Base-by-base conservation (phyloP, 805 yeast species). In the Candida koratica region DNA sequence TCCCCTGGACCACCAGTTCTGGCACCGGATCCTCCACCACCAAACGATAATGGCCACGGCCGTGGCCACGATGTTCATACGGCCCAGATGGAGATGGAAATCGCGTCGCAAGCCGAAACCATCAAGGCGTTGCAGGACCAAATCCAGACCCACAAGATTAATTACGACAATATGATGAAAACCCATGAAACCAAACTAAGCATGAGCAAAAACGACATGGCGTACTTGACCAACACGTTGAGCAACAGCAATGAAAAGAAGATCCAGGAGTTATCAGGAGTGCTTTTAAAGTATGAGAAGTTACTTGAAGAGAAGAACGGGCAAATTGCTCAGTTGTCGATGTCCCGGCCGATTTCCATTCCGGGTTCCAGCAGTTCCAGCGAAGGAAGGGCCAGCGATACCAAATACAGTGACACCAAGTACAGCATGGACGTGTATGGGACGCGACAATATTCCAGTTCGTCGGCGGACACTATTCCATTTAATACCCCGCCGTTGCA, bases 261-360 rank as follows among this genome's bases (percentile, higher is more conserved):
- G 33, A 53, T 66, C 17, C 61, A 58, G 37, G 69, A 66, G 28
- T 46, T 66, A 14, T 43, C 49, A 10, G 43, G 52, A 12, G 47
- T 55, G 5, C 43, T 64, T 2, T 38, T 53, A 9, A 58, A 51
- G 45, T 65, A 55, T 41, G 73, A 67, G 43, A 43, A 49, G 1
- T 38, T 60, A 14, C 37, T 67, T 3, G 70, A 64, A 30, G 69
- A 65, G 34, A 62, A 63, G 40, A 58, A 64, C 36, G 39, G 55
- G 3, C 45, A 48, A 25, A 60, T 66, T 6, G 44, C 59, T 17
- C 70, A 64, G 37, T 40, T 65, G 13, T 52, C 63, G 1, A 51
- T 64, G 1, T 54, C 71, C 1, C 54, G 49, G 36, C 71, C 71
- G 3, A 62, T 66, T n/a, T 51, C 56, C 5, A 64, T 64, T 19